Evolutionary conservation across 1,284 basidiomycete genomes (phyloP).

Genomic region (Cryptococcus sp.): DNA sequence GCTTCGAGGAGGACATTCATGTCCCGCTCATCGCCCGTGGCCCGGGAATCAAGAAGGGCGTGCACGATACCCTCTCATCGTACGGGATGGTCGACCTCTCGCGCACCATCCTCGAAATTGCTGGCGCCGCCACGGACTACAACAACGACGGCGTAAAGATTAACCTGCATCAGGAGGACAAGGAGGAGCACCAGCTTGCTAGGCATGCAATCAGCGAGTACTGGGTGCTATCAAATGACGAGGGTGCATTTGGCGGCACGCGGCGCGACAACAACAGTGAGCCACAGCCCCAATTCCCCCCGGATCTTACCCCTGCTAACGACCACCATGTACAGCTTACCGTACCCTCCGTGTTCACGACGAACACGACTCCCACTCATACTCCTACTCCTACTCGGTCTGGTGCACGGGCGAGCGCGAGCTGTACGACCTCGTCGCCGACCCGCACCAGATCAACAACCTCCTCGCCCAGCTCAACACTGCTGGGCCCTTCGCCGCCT

Average conservation of each 20-base stretch:
- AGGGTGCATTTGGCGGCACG: slow-evolving; percentile 29
- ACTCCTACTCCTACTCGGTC: slow-evolving; percentile 33
- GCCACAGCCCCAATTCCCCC: no score
- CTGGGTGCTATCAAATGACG: slow-evolving; percentile 34
- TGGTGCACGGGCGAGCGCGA: slow-evolving; percentile 48
- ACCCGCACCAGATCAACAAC: slow-evolving; percentile 39
- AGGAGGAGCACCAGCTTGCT: slow-evolving; percentile 9
- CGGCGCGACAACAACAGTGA: slow-evolving; percentile 25
- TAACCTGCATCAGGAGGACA: slow-evolving; percentile 19
- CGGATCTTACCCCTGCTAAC: no score
- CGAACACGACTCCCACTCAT: slow-evolving; percentile 7
- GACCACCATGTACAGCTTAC: slow-evolving; percentile 20
- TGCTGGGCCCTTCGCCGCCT: slow-evolving; percentile 15
- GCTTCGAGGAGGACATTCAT: slow-evolving; percentile 43
- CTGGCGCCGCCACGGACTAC: slow-evolving; percentile 33
- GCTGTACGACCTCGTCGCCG: slow-evolving; percentile 35
- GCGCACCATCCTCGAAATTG: slow-evolving; percentile 40
- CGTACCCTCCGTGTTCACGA: slow-evolving; percentile 35
- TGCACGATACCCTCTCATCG: slow-evolving; percentile 19
- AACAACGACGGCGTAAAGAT: slow-evolving; percentile 35
- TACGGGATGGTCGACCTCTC: slow-evolving; percentile 39
- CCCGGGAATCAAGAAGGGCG: slow-evolving; percentile 24
- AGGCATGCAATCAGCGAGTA: slow-evolving; percentile 34
- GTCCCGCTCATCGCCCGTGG: slow-evolving; percentile 37
- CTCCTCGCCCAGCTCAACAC: slow-evolving; percentile 23